These are phyloP conservation scores for Boletales sp. DNA, from an alignment of 768 basidiomycete genomes.

Conservation along the genomic window DNA sequence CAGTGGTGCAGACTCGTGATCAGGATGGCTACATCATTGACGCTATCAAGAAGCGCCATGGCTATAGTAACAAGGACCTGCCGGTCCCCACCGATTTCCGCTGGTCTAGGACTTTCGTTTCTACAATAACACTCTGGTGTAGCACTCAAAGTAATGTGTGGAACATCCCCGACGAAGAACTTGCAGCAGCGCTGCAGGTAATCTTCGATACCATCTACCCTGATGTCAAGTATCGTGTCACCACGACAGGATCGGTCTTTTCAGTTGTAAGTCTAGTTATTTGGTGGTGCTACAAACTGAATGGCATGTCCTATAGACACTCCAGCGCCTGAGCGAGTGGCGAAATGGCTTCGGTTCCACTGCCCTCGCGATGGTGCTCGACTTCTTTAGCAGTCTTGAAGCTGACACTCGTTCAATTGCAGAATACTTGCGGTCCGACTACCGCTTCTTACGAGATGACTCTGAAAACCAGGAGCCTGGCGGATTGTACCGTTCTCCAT, in stretches of 20 bases:
- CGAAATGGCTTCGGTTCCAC: constrained; percentile 4
- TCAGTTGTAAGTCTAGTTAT: constrained; percentile 2
- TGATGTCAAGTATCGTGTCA: neutral
- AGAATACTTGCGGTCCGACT: neutral
- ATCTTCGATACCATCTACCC: constrained; percentile 4
- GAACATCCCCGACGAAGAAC: neutral
- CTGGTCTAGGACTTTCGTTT: neutral
- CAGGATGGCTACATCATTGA: neutral
- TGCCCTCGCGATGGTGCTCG: constrained; percentile 5
- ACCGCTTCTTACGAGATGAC: constrained; percentile 4
- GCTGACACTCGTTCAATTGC: neutral
- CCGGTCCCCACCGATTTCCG: neutral
- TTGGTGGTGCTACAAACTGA: neutral
- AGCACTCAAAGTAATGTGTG: constrained; percentile 8
- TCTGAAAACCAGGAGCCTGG: neutral
- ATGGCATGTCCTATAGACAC: neutral
- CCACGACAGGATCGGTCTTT: neutral
- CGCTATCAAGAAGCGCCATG: neutral
- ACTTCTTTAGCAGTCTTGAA: neutral
- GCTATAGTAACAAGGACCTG: neutral
- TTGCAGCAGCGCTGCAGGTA: neutral
- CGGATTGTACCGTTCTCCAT: neutral
- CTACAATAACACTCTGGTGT: constrained; percentile 1
- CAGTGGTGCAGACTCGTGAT: neutral
- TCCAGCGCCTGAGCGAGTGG: constrained; percentile 7